phyloP scores from a whole-genome alignment of 306 rosid genomes.

The Casuarina glauca region DNA sequence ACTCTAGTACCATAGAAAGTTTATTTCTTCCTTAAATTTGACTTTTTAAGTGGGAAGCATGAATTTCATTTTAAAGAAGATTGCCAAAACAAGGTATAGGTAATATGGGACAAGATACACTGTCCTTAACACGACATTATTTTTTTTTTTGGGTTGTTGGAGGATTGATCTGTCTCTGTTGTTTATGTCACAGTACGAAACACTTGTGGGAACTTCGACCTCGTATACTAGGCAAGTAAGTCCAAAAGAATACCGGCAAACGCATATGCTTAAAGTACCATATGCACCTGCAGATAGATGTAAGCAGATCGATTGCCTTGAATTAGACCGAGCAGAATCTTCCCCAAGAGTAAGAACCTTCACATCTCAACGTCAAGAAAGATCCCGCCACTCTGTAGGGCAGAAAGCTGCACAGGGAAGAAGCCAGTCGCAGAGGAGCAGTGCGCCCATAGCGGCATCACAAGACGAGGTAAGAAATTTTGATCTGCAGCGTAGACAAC shows the following conservation, averaged over 20 bases:
- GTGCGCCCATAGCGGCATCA: constrained; percentile 16
- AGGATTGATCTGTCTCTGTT: constrained; percentile 16
- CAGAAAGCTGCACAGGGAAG: constrained; percentile 26
- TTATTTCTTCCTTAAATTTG: no score
- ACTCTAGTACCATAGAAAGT: no score
- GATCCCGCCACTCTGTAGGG: constrained; percentile 8
- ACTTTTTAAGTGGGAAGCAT: no score
- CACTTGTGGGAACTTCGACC: constrained; percentile 7
- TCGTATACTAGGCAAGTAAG: not conserved
- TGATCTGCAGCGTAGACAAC: constrained; percentile 9
- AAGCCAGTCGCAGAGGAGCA: constrained; percentile 24
- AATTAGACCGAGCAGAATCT: constrained; percentile 2
- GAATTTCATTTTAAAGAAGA: no score
- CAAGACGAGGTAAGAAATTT: constrained; percentile 44
- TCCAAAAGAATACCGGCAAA: constrained; percentile 16
- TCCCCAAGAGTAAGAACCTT: not conserved
- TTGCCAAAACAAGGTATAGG: no score
- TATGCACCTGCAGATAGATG: not conserved
- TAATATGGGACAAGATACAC: no score
- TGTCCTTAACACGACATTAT: no score
- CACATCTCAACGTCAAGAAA: constrained; percentile 19
- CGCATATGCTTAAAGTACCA: constrained; percentile 14
- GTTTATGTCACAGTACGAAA: constrained; percentile 3
- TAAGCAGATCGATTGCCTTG: not conserved
- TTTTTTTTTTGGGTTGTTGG: not conserved